phyloP scores from a whole-genome alignment of 2,329 filamentous ascomycete species.

The Nannizziopsis arthrosporioides region DNA sequence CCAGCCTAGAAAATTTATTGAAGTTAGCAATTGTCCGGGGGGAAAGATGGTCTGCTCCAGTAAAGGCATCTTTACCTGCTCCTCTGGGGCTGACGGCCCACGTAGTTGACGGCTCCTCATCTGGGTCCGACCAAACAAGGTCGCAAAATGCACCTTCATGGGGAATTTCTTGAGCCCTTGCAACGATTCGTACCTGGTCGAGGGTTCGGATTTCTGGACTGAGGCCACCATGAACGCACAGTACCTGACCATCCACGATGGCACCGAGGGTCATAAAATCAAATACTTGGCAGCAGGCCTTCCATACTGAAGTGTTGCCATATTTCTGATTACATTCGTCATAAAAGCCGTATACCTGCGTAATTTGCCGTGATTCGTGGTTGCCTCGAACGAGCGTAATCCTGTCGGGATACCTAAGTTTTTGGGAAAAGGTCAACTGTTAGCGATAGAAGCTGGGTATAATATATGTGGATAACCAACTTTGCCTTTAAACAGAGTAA shows the following conservation, averaged over 20 bases:
- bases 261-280: slow-evolving; percentile 96
- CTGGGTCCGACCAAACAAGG: slow-evolving; percentile 92
- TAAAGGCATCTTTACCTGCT: slow-evolving; percentile 47
- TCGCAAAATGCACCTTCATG: slow-evolving; percentile 99
- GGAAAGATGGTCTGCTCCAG: no score
- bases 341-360: slow-evolving; percentile 98
- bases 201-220: slow-evolving; percentile 93
- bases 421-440: slow-evolving; percentile 38
- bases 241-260: slow-evolving; percentile 97
- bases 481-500: slow-evolving; percentile 39
- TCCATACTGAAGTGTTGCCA: slow-evolving; percentile 98
- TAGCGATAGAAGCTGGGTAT: background rate
- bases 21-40: no score
- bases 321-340: slow-evolving; percentile 98
- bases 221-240: slow-evolving; percentile 93
- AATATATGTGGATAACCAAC: background rate
- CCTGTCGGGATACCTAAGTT: slow-evolving; percentile 94
- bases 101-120: slow-evolving; percentile 64
- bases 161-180: slow-evolving; percentile 95
- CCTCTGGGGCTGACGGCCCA: slow-evolving; percentile 94
- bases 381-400: slow-evolving; percentile 98
- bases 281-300: slow-evolving; percentile 97
- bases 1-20: slow-evolving; percentile 13
- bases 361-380: slow-evolving; percentile 98
- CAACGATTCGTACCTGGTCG: slow-evolving; percentile 87